Conservation (phyloP, 129 eudicot species). For the Escallonia herrerae region DNA sequence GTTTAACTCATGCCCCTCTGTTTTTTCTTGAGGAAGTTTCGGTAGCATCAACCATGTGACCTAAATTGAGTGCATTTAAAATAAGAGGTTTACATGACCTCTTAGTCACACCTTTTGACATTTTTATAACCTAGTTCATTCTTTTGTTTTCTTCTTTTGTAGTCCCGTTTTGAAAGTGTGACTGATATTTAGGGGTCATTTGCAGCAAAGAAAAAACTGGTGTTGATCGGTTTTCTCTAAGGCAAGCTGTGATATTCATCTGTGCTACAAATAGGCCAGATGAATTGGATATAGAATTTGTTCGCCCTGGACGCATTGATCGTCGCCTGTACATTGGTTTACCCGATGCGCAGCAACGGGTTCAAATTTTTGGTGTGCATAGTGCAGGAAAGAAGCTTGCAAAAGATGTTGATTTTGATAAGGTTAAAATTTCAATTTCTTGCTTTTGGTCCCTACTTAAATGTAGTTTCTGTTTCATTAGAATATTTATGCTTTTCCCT, state of each 20-base stretch:
- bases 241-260: conserved; percentile 84
- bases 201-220: conserved; percentile 83
- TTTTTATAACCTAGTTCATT: neutral
- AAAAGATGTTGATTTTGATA: conserved; percentile 79
- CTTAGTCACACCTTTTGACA: neutral
- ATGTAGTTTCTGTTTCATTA: too few relatives aligned
- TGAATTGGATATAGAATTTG: conserved; percentile 77
- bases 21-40: too few relatives aligned
- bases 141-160: neutral
- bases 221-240: conserved; percentile 74
- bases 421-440: conserved; percentile 19
- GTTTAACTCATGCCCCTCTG: neutral
- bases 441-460: too few relatives aligned
- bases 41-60: too few relatives aligned
- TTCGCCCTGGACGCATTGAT: conserved; percentile 83
- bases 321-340: conserved; percentile 84
- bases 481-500: too few relatives aligned
- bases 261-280: conserved; percentile 99
- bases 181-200: neutral
- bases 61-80: neutral
- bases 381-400: conserved; percentile 77
- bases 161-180: neutral
- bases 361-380: conserved; percentile 91
- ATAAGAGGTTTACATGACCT: neutral
- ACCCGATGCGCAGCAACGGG: conserved; percentile 88